These are phyloP conservation scores for Strombidium stylifer DNA, from an alignment of 73 alveolate genomes.

Conservation along the genomic window DNA sequence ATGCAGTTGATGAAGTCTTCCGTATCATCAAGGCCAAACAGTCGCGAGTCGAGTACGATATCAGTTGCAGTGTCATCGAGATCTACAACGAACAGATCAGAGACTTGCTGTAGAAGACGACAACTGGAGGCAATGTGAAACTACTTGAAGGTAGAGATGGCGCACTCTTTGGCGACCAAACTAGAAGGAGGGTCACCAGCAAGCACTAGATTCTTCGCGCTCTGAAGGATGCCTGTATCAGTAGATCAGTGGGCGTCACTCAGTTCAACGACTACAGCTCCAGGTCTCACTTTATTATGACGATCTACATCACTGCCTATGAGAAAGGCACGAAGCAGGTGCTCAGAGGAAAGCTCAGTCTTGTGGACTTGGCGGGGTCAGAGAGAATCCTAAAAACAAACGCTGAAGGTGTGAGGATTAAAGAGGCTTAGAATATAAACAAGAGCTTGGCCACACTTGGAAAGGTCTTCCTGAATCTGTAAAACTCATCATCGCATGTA, in stretches of 20 bases:
- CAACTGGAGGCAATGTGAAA: slow-evolving; percentile 13
- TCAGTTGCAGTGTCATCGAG: slow-evolving; percentile 51
- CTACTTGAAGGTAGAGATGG: slow-evolving; percentile 42
- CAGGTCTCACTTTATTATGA: slow-evolving; percentile 91
- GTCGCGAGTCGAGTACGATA: slow-evolving; percentile 50
- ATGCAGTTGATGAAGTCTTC: slow-evolving; percentile 64
- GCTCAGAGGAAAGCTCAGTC: slow-evolving; percentile 80
- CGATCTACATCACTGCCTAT: slow-evolving; percentile 66
- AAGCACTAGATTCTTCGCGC: slow-evolving; percentile 20
- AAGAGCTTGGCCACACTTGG: slow-evolving; percentile 46
- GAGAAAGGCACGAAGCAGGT: slow-evolving; percentile 13
- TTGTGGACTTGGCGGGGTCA: slow-evolving; percentile 96
- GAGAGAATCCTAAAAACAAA: slow-evolving; percentile 72
- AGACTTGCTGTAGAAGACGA: slow-evolving; percentile 53
- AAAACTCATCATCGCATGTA: slow-evolving; percentile 54
- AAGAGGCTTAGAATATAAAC: slow-evolving; percentile 64
- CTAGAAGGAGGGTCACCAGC: slow-evolving; percentile 11
- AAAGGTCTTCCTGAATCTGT: slow-evolving; percentile 45
- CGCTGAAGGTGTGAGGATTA: slow-evolving; percentile 52
- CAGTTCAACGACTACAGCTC: slow-evolving; percentile 85
- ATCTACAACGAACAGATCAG: slow-evolving; percentile 71
- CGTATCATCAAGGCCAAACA: slow-evolving; percentile 37
- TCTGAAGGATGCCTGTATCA: slow-evolving; percentile 65
- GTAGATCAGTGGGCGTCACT: slow-evolving; percentile 84
- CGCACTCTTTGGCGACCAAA: slow-evolving; percentile 5